A percentile compares a stretch with the other conserved stretches of the same genome.
Evolutionary conservation across 2,329 filamentous ascomycete genomes (phyloP).

Genomic region (Curvularia hawaiiensis): DNA sequence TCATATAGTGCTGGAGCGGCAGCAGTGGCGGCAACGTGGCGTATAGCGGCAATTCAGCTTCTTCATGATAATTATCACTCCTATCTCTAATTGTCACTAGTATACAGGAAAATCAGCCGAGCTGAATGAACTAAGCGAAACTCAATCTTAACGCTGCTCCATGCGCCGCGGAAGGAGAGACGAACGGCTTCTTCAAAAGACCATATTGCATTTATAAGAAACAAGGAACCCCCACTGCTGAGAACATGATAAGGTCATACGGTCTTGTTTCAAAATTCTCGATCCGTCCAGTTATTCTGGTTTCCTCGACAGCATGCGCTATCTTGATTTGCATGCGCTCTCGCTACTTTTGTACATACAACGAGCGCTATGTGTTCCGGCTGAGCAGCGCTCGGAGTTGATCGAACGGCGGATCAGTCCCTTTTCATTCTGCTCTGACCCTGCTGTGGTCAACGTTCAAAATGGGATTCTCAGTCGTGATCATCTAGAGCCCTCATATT

Average conservation of each 20-base stretch:
- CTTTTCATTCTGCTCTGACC: slow-evolving; percentile 1
- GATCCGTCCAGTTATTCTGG: background rate
- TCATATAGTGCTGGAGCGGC: background rate
- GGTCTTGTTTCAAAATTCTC: background rate
- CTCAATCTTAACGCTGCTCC: background rate
- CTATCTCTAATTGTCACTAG: background rate
- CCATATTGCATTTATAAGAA: background rate
- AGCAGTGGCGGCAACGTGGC: too few species aligned
- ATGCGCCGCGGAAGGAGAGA: background rate
- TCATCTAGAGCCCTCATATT: background rate
- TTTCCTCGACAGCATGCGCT: slow-evolving; percentile 1
- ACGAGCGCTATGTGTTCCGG: background rate
- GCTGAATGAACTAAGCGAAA: background rate
- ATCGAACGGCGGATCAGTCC: background rate
- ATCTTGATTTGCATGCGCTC: background rate
- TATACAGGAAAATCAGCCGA: background rate
- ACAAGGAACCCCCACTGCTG: background rate
- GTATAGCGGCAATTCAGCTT: background rate
- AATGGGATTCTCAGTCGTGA: background rate
- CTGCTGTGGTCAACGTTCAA: background rate
- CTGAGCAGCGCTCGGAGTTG: background rate
- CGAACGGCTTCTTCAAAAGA: background rate
- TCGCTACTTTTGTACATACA: background rate
- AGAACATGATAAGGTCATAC: background rate
- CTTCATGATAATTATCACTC: background rate